Conservation (phyloP, 2,329 filamentous ascomycete genomes). For the Plenodomus biglobosus region DNA sequence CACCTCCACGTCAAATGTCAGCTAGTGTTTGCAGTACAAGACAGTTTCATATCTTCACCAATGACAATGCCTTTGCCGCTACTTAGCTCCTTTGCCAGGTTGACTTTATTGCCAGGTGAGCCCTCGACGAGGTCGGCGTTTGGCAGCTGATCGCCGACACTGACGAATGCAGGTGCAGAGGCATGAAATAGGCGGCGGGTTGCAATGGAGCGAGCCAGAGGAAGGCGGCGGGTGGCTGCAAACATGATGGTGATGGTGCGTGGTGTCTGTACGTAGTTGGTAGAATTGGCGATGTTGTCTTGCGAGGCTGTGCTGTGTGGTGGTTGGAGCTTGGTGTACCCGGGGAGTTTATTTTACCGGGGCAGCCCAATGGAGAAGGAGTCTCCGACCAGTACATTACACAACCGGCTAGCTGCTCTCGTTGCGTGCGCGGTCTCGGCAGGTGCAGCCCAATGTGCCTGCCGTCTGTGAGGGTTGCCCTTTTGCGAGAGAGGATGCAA, state of each 20-base stretch:
- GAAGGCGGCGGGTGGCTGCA: conserved; percentile 32
- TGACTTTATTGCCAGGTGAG: conserved; percentile 91
- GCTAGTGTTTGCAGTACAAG: not conserved
- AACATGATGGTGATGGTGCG: conserved; percentile 19
- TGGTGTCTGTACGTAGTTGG: conserved; percentile 4
- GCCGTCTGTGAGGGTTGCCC: no score
- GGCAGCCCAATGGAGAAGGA: not conserved
- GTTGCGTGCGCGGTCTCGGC: conserved; percentile 1
- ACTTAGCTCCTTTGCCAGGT: conserved; percentile 72
- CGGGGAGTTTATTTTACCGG: not conserved
- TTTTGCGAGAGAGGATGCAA: no score
- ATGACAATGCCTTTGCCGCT: conserved; percentile 76
- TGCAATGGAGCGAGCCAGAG: conserved; percentile 23
- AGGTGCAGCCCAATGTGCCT: no score
- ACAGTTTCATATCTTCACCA: conserved; percentile 23
- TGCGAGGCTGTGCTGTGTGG: conserved; percentile 6
- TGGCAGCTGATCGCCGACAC: conserved; percentile 78
- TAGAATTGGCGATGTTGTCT: no score
- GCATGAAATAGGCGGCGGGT: conserved; percentile 60
- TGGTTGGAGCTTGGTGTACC: not conserved
- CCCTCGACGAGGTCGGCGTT: conserved; percentile 75
- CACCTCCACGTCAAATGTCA: conserved; percentile 24
- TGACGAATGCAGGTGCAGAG: conserved; percentile 64
- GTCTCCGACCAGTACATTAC: not conserved
- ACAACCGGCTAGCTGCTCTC: not conserved